phyloP scores from a whole-genome alignment of 1,139 yeast species.

The Casaregolazyma lundiana region DNA sequence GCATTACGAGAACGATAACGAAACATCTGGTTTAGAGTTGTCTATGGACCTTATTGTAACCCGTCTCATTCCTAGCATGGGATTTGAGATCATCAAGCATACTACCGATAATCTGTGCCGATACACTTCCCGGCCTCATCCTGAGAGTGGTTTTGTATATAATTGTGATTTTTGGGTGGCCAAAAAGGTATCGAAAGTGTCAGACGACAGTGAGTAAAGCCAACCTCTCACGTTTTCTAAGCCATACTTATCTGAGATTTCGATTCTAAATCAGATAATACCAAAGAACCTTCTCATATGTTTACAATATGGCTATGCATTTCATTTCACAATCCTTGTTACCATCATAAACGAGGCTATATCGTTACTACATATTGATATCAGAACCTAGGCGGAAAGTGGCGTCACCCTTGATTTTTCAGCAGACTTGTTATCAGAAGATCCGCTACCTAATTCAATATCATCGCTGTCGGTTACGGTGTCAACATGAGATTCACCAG shows the following conservation, averaged over 20 bases:
- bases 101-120: constrained; percentile 45
- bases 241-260: too few relatives aligned
- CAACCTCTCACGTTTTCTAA: too few relatives aligned
- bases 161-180: constrained; percentile 74
- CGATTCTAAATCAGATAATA: too few relatives aligned
- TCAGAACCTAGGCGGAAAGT: neutral
- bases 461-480: neutral
- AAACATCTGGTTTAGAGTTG: constrained; percentile 56
- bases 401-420: neutral
- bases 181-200: constrained; percentile 14
- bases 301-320: neutral
- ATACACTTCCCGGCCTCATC: constrained; percentile 48
- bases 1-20: constrained; percentile 66
- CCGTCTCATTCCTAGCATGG: constrained; percentile 44
- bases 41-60: constrained; percentile 54
- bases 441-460: neutral
- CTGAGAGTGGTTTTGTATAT: constrained; percentile 57
- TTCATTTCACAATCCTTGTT: neutral
- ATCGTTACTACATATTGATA: neutral
- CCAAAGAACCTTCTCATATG: neutral
- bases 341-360: neutral
- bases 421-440: neutral
- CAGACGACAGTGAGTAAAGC: neutral
- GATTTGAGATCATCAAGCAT: constrained; percentile 49
- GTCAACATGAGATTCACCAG: neutral